phyloP scores from a whole-genome alignment of 176 grass and related monocot genomes.

The Aechmea fasciata region DNA sequence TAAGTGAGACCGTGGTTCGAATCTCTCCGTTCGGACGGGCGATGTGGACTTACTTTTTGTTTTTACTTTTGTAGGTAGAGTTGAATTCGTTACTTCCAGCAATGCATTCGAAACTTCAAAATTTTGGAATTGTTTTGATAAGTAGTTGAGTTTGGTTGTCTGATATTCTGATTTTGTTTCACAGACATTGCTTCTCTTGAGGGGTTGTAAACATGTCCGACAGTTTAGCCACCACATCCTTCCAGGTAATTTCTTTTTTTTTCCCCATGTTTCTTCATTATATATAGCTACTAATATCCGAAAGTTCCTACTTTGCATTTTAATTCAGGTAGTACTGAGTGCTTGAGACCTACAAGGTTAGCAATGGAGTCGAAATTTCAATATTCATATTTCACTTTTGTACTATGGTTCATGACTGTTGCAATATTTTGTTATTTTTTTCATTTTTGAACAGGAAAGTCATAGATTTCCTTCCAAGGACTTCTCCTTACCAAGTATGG shows the following conservation, averaged over 20 bases:
- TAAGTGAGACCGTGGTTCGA: too few species aligned
- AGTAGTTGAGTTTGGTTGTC: neutral
- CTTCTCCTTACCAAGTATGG: slow-evolving; percentile 62
- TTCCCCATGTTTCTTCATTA: neutral
- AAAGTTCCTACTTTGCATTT: slow-evolving; percentile 9
- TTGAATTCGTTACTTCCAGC: too few species aligned
- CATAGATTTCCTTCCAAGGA: slow-evolving; percentile 38
- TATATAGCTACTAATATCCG: neutral
- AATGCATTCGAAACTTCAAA: too few species aligned
- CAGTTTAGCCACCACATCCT: slow-evolving; percentile 64
- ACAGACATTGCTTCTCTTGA: slow-evolving; percentile 52
- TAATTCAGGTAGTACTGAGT: slow-evolving; percentile 25
- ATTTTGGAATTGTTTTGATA: slow-evolving; percentile 1
- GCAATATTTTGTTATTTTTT: slow-evolving; percentile 8
- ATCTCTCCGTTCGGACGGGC: too few species aligned
- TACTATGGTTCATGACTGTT: neutral
- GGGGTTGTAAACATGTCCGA: slow-evolving; percentile 49
- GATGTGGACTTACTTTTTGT: too few species aligned
- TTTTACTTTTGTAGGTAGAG: too few species aligned
- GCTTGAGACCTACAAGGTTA: slow-evolving; percentile 38
- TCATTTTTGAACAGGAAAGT: slow-evolving; percentile 16
- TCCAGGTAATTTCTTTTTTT: slow-evolving; percentile 41
- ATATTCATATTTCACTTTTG: neutral
- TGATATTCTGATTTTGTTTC: slow-evolving; percentile 2
- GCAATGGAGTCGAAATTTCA: neutral